Conservation (phyloP, 2,329 filamentous ascomycete genomes). For the Alternaria sp. region DNA sequence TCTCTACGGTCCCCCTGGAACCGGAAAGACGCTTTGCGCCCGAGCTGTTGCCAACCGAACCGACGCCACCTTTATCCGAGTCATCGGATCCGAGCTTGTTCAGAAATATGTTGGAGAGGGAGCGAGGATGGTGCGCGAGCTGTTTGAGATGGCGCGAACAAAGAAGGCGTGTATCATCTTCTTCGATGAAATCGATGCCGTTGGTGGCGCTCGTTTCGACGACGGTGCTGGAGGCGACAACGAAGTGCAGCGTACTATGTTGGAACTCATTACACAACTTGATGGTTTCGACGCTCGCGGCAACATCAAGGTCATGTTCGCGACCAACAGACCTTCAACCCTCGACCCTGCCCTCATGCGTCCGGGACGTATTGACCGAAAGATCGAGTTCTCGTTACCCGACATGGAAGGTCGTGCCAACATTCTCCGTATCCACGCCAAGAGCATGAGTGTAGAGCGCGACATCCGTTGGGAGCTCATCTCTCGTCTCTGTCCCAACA, state of each 20-base stretch:
- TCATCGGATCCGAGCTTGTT: slow-evolving; percentile 96
- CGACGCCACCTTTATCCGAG: slow-evolving; percentile 97
- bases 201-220: slow-evolving; percentile 95
- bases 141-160: slow-evolving; percentile 99
- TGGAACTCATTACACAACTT: slow-evolving; percentile 96
- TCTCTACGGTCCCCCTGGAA: slow-evolving; percentile 95
- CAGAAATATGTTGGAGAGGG: slow-evolving; percentile 99
- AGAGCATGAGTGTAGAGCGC: slow-evolving; percentile 99
- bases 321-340: slow-evolving; percentile 94
- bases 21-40: slow-evolving; percentile 98
- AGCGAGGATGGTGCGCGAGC: slow-evolving; percentile 96
- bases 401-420: slow-evolving; percentile 97
- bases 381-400: slow-evolving; percentile 98
- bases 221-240: slow-evolving; percentile 97
- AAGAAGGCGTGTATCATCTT: slow-evolving; percentile 99
- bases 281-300: slow-evolving; percentile 96
- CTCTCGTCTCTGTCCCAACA: slow-evolving; percentile 94
- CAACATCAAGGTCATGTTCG: slow-evolving; percentile 99
- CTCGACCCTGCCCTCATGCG: slow-evolving; percentile 97
- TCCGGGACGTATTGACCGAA: slow-evolving; percentile 95
- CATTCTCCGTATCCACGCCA: slow-evolving; percentile 97
- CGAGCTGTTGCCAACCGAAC: slow-evolving; percentile 97
- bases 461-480: slow-evolving; percentile 99
- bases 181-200: slow-evolving; percentile 97
- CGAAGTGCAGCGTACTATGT: slow-evolving; percentile 96